Evolutionary conservation across 805 yeast species (phyloP).

Genomic region (Candida schatavii): DNA sequence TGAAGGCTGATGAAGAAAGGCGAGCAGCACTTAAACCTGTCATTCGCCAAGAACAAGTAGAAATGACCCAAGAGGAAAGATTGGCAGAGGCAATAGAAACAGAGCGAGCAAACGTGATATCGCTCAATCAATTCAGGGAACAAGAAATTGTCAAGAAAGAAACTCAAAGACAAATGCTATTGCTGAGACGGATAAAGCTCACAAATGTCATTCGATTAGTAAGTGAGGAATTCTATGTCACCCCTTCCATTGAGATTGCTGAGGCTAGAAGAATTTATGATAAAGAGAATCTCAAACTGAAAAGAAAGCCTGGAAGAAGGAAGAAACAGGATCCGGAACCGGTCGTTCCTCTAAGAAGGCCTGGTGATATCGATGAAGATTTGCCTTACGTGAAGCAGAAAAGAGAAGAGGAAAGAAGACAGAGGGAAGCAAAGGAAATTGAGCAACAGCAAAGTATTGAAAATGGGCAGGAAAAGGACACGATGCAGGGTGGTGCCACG

Average conservation of each 20-base stretch:
- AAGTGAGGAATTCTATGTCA: constrained; percentile 47
- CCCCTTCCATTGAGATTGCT: constrained; percentile 63
- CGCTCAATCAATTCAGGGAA: constrained; percentile 75
- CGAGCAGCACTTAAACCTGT: constrained; percentile 46
- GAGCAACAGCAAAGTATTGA: constrained; percentile 8
- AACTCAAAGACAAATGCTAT: constrained; percentile 68
- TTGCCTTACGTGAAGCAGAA: constrained; percentile 26
- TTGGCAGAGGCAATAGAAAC: constrained; percentile 84
- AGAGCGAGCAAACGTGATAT: constrained; percentile 69
- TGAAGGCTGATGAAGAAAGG: constrained; percentile 66
- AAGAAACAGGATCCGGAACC: constrained; percentile 35
- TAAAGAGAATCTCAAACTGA: constrained; percentile 29
- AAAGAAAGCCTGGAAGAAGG: constrained; percentile 45
- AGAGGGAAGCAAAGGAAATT: constrained; percentile 20
- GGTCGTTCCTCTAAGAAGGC: constrained; percentile 16
- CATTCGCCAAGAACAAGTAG: constrained; percentile 37
- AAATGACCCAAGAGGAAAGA: constrained; percentile 69
- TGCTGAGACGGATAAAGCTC: constrained; percentile 61
- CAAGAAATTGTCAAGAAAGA: constrained; percentile 81
- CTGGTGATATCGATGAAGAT: constrained; percentile 30
- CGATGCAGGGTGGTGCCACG: constrained; percentile 1
- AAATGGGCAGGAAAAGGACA: constrained; percentile 8
- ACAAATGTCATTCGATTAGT: constrained; percentile 54
- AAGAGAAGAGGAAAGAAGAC: constrained; percentile 20
- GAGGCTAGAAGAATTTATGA: constrained; percentile 42